These are phyloP conservation scores for Picea abies DNA, from an alignment of 83 land plant species.

Conservation along the genomic window DNA sequence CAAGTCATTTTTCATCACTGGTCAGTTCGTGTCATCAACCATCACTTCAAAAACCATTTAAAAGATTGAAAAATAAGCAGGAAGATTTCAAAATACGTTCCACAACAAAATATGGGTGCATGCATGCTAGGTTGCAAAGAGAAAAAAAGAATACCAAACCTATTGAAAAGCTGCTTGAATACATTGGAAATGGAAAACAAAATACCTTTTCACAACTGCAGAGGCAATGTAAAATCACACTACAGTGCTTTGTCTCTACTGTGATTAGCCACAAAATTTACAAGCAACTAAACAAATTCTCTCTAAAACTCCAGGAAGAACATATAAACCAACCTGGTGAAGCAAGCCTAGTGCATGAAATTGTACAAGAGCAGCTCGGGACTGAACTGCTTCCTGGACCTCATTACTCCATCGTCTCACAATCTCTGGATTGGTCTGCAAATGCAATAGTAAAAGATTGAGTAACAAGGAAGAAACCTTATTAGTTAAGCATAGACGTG, in stretches of 20 bases:
- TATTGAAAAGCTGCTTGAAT: not conserved
- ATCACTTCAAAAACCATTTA: not conserved
- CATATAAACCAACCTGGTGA: constrained; percentile 67
- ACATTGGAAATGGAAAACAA: not conserved
- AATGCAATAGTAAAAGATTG: constrained; percentile 6
- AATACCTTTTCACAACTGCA: not conserved
- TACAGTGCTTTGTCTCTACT: not conserved
- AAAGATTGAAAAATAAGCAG: not conserved
- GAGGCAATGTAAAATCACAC: not conserved
- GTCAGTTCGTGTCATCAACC: not conserved
- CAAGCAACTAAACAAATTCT: not conserved
- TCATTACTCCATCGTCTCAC: constrained; percentile 99
- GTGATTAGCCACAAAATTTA: not conserved
- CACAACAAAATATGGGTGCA: not conserved
- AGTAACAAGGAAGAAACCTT: not conserved
- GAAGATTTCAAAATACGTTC: not conserved
- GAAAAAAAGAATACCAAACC: not conserved
- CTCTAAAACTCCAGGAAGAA: not conserved
- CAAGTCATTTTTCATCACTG: not conserved
- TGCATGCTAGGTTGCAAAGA: not conserved
- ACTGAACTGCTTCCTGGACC: constrained; percentile 98
- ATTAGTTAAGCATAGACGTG: not conserved
- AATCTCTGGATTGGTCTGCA: constrained; percentile 93
- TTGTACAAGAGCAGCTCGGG: constrained; percentile 96
- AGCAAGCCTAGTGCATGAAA: constrained; percentile 94